These are phyloP conservation scores for Kuraishia capsulata DNA, from an alignment of 805 yeast species.

Conservation along the genomic window DNA sequence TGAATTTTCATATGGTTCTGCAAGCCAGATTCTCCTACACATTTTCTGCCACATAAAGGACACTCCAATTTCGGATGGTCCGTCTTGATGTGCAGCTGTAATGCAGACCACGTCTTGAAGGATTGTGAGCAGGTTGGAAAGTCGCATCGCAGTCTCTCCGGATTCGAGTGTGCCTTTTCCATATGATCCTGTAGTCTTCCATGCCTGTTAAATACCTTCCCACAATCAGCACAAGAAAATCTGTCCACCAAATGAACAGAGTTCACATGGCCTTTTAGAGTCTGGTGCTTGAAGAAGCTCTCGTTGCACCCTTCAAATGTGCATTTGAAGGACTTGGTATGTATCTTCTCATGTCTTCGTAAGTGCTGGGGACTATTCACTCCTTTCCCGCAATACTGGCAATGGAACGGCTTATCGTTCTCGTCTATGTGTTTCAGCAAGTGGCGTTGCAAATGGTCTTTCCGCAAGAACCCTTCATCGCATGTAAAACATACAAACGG, in stretches of 20 bases:
- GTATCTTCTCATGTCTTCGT: conserved; percentile 75
- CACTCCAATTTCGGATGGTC: conserved; percentile 69
- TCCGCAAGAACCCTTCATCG: conserved; percentile 56
- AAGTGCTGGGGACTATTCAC: conserved; percentile 75
- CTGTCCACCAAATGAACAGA: conserved; percentile 47
- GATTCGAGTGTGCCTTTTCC: conserved; percentile 50
- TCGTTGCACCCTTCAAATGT: conserved; percentile 52
- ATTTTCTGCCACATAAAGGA: conserved; percentile 54
- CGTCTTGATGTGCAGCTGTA: conserved; percentile 60
- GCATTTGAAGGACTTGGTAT: conserved; percentile 59
- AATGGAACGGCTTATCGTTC: conserved; percentile 59
- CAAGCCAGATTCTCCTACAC: conserved; percentile 66
- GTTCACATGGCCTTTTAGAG: conserved; percentile 61
- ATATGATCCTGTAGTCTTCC: conserved; percentile 60
- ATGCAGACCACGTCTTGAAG: conserved; percentile 65
- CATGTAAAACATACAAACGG: conserved; percentile 69
- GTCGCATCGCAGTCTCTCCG: conserved; percentile 48
- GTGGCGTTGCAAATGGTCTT: conserved; percentile 78
- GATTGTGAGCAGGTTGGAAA: conserved; percentile 48
- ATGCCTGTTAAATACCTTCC: conserved; percentile 53
- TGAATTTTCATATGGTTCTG: conserved; percentile 69
- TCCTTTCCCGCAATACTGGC: conserved; percentile 75
- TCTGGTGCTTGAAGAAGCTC: conserved; percentile 66
- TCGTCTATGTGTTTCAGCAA: conserved; percentile 45
- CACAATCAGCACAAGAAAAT: conserved; percentile 55